Evolutionary conservation across 257 asterid genomes (phyloP), one percentile per base, ranked within the genome.

Genomic region (Buddleja alternifolia): DNA sequence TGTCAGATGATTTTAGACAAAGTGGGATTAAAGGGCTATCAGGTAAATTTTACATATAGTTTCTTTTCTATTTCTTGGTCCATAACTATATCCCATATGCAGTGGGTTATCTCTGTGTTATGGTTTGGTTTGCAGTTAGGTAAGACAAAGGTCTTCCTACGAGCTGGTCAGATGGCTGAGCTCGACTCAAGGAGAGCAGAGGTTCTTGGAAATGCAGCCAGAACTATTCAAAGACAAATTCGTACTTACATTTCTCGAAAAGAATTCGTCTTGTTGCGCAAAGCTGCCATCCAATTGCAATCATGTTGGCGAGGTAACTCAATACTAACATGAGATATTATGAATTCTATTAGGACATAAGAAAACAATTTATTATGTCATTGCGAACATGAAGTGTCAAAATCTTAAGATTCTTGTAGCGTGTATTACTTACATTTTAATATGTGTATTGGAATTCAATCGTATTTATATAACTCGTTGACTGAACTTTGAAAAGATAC

Each of bases 161-260:
- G 99, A 69, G 99, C 99, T 81, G 99, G 99, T 73, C 99, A 94
- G 86, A 94, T 94, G 99, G 99, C 99, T 55, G 97, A 92, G 82
- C 88, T 94, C 51, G 99, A 94, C 73, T 89, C 98, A 47, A 89
- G 88, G 77, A 86, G 99, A 83, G 92, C 97, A 44, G 98, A 86
- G 87, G 97, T 94, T 71, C 96, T 92, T 74, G 97, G 98, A 74
- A 92, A 92, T 83, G 98, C 99, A 62, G 99, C 99, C 76, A 85
- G 84, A 81, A 82, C 80, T 41, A 89, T 94, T 78, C 99, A 94
- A 86, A 85, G 99, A 78, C 97, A 89, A 81, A 89, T 92, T 20
- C 88, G 95, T 67, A 94, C 99, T 57, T 88, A 91, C 64, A 87
- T 92, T 73, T 88, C 95, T 53, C 73, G 96, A 73, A 94, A 92